Evolutionary conservation across 192 early-diverging fungal genomes (phyloP), one percentile per base, ranked within the genome.

Genomic region (Mortierella hygrophila): DNA sequence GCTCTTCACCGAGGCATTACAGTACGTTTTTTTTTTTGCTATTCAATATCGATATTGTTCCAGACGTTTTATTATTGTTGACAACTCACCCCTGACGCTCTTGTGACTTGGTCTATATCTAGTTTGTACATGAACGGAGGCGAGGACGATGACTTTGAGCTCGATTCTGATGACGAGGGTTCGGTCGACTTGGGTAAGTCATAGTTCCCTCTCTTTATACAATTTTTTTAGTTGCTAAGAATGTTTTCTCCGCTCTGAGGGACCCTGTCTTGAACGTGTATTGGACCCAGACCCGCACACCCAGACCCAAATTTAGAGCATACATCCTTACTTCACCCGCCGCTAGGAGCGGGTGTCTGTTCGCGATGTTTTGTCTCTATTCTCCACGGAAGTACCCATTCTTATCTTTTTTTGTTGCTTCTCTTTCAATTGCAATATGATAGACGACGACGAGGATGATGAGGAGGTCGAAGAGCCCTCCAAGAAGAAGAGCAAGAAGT

Each of bases 401-500:
- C 13, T 65, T 32, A 16, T 65, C 38, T 32, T 32, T 13, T 65
- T 15, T 65, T 4, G 32, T 65, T 32, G 10, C 29, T 10, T 63
- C 1, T 32, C 4, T 60, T 26, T n/a, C 55, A 60, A 60, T 26
- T 60, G n/a, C 2, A 78, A 75, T 46, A 79, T 73, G 42, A 74
- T 76, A 5, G 71, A 74, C 6, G 75, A 77, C 29, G 81, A 83
- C 32, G 81, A 82, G 2, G 82, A 85, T 0, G 82, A 85, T 0
- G 83, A 85, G 29, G 83, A 85, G 75, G 83, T 73, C 9, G 84
- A 86, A 32, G 37, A 80, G 84, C 75, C 73, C 42, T 23, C 70
- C 71, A 80, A 86, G 84, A 86, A 86, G 83, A 85, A 85, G 84
- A 75, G 32, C 84, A 86, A 81, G 84, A 86, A 86, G 79, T 86